Evolutionary conservation across 352 stramenopile genomes (phyloP), one percentile per base, ranked within the genome.

Genomic region (Pythium pyrilobum): DNA sequence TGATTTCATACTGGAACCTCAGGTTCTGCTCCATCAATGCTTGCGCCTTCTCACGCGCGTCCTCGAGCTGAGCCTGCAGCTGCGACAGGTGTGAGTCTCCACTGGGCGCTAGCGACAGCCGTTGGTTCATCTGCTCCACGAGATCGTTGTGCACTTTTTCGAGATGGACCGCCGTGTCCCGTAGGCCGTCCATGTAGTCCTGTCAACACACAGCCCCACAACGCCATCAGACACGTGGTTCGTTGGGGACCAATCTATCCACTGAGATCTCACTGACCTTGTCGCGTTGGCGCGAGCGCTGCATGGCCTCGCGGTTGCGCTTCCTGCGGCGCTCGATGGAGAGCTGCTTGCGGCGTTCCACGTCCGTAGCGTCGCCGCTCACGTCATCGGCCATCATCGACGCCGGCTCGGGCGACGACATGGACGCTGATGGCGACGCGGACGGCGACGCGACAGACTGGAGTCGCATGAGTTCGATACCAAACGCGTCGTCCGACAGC

Each of bases 251-350:
- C 28, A 52, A 40, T 15, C 7, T 44, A 9, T 2, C 50, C 31
- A 27, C 15, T 10, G 38, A 20, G 38, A 15, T 12, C 5, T 12
- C 20, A 23, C 57, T 3, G n/a, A 65, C 50, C 38, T 71, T 77
- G 46, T 75, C 66, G n/a, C 71, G 64, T 61, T 78, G 69, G 0
- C 74, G 66, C 5, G 74, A 62, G 21, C 74, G 74, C 55, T 82
- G 74, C 74, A 82, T 85, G 36, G 74, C 64, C 67, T 85, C 74
- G 31, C 71, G 71, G 49, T 82, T 85, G 59, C 71, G 74, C 24
- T 69, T 74, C 20, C 71, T 71, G 9, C 71, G 71, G 18, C 64
- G 68, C 44, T 82, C 71, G 27, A 85, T 66, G 28, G 69, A 77
- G 12, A 54, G 56, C 34, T 52, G 33, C 34, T 59, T 59, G 31